A percentile compares a stretch with the other conserved stretches of the same genome.
These are phyloP conservation scores for Quercus alba DNA, from an alignment of 306 rosid genomes.

Conservation along the genomic window DNA sequence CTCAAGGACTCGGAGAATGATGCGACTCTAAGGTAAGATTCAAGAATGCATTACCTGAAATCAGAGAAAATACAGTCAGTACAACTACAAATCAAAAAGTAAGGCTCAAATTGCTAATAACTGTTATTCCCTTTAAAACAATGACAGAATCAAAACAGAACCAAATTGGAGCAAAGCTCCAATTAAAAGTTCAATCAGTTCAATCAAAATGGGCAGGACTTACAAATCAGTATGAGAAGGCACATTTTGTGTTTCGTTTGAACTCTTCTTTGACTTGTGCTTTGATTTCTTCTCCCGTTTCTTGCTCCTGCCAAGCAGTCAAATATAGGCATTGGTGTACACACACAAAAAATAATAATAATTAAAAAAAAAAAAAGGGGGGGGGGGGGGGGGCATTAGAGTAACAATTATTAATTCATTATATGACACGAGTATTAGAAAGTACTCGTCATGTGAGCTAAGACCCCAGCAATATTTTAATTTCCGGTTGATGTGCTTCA, in stretches of 20 bases:
- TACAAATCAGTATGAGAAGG: slow-evolving; percentile 33
- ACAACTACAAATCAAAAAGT: neutral
- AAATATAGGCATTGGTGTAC: neutral
- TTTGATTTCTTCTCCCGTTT: slow-evolving; percentile 95
- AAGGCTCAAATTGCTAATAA: no score
- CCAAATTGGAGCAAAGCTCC: neutral
- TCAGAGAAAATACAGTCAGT: neutral
- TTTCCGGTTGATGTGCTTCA: slow-evolving; percentile 82
- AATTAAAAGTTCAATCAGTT: neutral
- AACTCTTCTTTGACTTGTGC: slow-evolving; percentile 80
- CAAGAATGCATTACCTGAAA: neutral
- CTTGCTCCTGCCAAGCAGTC: slow-evolving; percentile 53
- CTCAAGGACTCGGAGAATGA: neutral
- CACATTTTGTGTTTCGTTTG: slow-evolving; percentile 40
- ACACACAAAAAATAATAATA: no score
- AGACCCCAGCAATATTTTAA: slow-evolving; percentile 93
- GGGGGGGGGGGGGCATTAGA: neutral
- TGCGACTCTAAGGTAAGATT: neutral
- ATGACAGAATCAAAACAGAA: neutral
- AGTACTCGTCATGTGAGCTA: slow-evolving; percentile 77
- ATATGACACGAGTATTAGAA: slow-evolving; percentile 26
- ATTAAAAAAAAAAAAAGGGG: no score
- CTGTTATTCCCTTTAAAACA: neutral
- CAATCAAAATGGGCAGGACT: neutral
- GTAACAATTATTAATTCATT: neutral